Evolutionary conservation across 2,329 filamentous ascomycete genomes (phyloP).

Genomic region (Trichophyton schoenleinii): DNA sequence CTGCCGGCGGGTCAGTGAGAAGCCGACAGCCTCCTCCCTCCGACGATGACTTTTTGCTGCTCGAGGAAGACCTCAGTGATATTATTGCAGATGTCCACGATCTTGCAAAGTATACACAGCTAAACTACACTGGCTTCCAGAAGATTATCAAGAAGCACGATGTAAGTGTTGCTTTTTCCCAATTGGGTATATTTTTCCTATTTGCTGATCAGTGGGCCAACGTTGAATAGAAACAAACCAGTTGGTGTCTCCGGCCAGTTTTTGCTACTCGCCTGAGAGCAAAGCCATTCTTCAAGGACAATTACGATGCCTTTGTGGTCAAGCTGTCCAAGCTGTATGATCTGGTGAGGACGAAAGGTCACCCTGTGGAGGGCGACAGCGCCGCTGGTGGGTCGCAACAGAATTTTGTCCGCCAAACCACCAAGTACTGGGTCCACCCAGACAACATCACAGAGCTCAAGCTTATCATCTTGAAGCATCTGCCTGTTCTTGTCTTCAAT

Average conservation of each 20-base stretch:
- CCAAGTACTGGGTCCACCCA: slow-evolving; percentile 98
- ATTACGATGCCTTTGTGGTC: slow-evolving; percentile 91
- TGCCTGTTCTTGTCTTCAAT: slow-evolving; percentile 95
- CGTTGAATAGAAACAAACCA: slow-evolving; percentile 65
- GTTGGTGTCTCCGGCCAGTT: slow-evolving; percentile 87
- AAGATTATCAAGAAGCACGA: slow-evolving; percentile 99
- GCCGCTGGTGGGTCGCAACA: slow-evolving; percentile 83
- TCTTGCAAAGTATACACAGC: slow-evolving; percentile 90
- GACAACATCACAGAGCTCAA: slow-evolving; percentile 98
- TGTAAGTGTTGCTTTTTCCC: slow-evolving; percentile 39
- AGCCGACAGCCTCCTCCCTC: slow-evolving; percentile 42
- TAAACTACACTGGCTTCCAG: slow-evolving; percentile 98
- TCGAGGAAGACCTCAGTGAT: slow-evolving; percentile 91
- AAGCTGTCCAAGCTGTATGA: slow-evolving; percentile 94
- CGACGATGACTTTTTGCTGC: slow-evolving; percentile 85
- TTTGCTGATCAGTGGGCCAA: slow-evolving; percentile 3
- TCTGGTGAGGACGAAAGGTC: slow-evolving; percentile 80
- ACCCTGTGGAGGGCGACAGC: slow-evolving; percentile 83
- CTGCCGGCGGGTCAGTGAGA: slow-evolving; percentile 1
- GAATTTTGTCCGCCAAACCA: slow-evolving; percentile 92
- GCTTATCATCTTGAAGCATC: slow-evolving; percentile 92
- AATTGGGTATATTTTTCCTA: not conserved
- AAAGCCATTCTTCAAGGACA: slow-evolving; percentile 97
- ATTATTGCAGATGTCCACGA: slow-evolving; percentile 98
- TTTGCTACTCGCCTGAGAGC: slow-evolving; percentile 89